Evolutionary conservation across 1,139 yeast species (phyloP), one percentile per base, ranked within the genome.

Genomic region (Sugiyamaella sp.): DNA sequence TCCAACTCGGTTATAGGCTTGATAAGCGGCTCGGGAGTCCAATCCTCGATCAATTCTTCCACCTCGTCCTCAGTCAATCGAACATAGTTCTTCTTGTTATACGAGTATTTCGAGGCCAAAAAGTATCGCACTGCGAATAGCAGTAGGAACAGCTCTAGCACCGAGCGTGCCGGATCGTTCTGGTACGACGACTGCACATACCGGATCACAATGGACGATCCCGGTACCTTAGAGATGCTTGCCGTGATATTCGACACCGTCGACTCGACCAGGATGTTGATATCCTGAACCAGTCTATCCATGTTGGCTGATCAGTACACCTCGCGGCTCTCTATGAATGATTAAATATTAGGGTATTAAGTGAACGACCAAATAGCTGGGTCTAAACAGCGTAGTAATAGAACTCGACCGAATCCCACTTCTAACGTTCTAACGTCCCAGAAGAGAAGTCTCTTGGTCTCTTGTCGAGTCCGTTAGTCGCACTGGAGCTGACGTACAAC

Each of bases 151-250:
- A 88, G 73, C 71, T 93, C 99, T 57, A 93, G 78, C 14, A 89
- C 68, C 1, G 98, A 88, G 63, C 99, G 81, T 56, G 89, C 79
- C 1, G 99, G 99, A 70, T 93, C 99, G 71, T 93, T 82, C 68
- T 89, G 91, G 69, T 91, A 91, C 2, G 97, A 89, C n/a, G 90
- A 85, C 62, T 80, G 80, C 65, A 93, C 85, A 70, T 93, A 93
- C 56, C 91, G 78, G 48, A 88, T 75, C 17, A 89, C 71, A 53
- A 86, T 80, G 33, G 79, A 78, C 14, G 97, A 96, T 39, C 98
- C 98, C 1, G 99, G 99, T 32, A 62, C 59, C 6, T 32, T 51
- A 45, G 46, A 53, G 12, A 50, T 41, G 19, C 14, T 44, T 29
- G 32, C 39, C 10, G 53, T 49, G 44, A 48, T 25, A 37, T 46